Evolutionary conservation across 805 yeast species (phyloP).

Genomic region (Barnettozyma wickerhamii): DNA sequence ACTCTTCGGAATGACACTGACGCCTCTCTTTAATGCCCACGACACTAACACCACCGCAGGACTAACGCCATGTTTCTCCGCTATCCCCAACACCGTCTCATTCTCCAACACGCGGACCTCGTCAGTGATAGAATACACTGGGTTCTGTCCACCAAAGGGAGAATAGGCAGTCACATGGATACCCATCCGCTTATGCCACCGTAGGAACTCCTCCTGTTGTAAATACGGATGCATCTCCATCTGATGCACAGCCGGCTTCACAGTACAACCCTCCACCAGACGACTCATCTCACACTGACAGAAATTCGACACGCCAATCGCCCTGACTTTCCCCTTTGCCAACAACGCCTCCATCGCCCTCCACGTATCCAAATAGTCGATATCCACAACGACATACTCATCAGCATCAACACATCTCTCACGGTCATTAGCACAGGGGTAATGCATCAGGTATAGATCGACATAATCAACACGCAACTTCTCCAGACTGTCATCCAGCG

Average conservation of each 20-base stretch:
- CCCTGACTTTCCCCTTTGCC: slow-evolving; percentile 42
- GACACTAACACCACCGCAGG: slow-evolving; percentile 52
- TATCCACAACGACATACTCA: neutral
- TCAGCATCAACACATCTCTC: slow-evolving; percentile 17
- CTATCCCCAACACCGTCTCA: slow-evolving; percentile 28
- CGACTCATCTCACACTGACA: slow-evolving; percentile 43
- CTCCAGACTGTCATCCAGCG: slow-evolving; percentile 38
- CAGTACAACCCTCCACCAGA: slow-evolving; percentile 38
- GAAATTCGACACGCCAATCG: slow-evolving; percentile 66
- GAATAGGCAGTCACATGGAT: slow-evolving; percentile 71
- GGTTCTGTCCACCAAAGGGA: slow-evolving; percentile 46
- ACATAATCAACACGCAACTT: slow-evolving; percentile 45
- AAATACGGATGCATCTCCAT: slow-evolving; percentile 66
- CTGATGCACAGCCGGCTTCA: slow-evolving; percentile 58
- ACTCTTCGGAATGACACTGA: slow-evolving; percentile 50
- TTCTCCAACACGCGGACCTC: slow-evolving; percentile 31
- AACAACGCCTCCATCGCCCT: slow-evolving; percentile 35
- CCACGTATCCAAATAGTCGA: slow-evolving; percentile 23
- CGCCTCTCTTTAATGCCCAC: slow-evolving; percentile 56
- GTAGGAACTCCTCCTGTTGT: slow-evolving; percentile 57
- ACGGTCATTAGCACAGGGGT: slow-evolving; percentile 43
- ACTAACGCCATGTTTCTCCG: slow-evolving; percentile 37
- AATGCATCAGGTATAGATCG: slow-evolving; percentile 56
- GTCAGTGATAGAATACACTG: slow-evolving; percentile 24
- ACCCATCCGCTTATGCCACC: slow-evolving; percentile 46